phyloP scores from a whole-genome alignment of 2,329 filamentous ascomycete genomes.

The Paramyrothecium roridum region DNA sequence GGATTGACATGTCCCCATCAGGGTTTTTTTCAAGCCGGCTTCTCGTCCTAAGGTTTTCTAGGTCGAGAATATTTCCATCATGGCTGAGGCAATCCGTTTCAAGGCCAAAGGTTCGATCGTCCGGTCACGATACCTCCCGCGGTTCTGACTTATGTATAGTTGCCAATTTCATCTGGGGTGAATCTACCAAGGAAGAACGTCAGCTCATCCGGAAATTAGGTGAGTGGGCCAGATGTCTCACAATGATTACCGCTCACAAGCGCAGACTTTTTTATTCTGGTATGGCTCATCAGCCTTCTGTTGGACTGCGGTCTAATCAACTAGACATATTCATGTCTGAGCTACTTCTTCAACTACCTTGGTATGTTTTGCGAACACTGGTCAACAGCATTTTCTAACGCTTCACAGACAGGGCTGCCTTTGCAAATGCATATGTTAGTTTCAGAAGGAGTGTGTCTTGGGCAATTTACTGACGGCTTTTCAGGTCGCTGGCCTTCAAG shows the following conservation, averaged over 20 bases:
- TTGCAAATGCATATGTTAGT: slow-evolving; percentile 36
- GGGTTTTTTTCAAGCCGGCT: background rate
- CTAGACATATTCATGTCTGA: slow-evolving; percentile 29
- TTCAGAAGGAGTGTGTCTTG: accelerated
- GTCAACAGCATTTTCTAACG: background rate
- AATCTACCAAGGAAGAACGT: slow-evolving; percentile 17
- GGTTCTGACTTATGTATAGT: background rate
- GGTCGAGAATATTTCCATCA: background rate
- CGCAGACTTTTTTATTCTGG: slow-evolving; percentile 28
- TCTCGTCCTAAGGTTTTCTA: background rate
- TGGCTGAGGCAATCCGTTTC: background rate
- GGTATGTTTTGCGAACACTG: slow-evolving; percentile 11
- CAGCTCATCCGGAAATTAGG: slow-evolving; percentile 24
- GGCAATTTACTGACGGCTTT: background rate
- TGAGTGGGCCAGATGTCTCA: slow-evolving; percentile 1
- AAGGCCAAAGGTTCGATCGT: background rate
- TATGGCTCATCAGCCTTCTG: background rate
- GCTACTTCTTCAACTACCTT: slow-evolving; percentile 35
- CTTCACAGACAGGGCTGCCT: slow-evolving; percentile 14
- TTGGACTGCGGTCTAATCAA: accelerated
- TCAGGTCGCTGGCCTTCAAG: slow-evolving; percentile 37
- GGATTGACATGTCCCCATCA: background rate
- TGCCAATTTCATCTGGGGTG: slow-evolving; percentile 1
- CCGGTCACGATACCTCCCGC: background rate
- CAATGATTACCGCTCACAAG: background rate